phyloP scores from a whole-genome alignment of 805 yeast genomes.

The Lachancea thermotolerans region DNA sequence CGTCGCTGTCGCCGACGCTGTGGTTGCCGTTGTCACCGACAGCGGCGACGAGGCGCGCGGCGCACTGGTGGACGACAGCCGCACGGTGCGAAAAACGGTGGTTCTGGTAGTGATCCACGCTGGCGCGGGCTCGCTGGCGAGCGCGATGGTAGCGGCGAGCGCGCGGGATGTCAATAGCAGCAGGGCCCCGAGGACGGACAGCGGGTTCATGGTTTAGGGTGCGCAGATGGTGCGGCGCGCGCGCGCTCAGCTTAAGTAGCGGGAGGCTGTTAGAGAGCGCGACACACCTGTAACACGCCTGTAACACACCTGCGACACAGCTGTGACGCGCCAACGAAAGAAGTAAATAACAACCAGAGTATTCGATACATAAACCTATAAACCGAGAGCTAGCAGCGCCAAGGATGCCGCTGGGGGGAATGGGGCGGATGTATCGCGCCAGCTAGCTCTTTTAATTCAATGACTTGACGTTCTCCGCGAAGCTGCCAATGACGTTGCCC shows the following conservation, averaged over 20 bases:
- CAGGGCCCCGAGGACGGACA: too few species aligned
- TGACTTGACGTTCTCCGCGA: conserved; percentile 31
- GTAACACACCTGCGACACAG: too few species aligned
- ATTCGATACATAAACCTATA: too few species aligned
- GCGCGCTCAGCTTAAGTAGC: not conserved
- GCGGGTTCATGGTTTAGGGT: not conserved
- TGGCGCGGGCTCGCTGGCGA: not conserved
- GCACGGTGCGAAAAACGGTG: conserved; percentile 9
- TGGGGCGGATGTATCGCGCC: too few species aligned
- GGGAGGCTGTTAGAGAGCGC: not conserved
- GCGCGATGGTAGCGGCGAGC: not conserved
- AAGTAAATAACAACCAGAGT: too few species aligned
- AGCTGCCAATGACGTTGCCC: conserved; percentile 61
- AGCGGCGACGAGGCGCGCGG: not conserved
- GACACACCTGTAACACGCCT: too few species aligned
- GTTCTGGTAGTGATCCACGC: conserved; percentile 10
- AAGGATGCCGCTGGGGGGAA: too few species aligned
- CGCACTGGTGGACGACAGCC: conserved; percentile 8
- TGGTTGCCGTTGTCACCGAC: not conserved
- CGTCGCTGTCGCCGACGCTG: too few species aligned
- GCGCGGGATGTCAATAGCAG: too few species aligned
- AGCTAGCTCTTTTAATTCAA: conserved; percentile 2
- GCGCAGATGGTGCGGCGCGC: not conserved
- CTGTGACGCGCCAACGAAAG: too few species aligned
- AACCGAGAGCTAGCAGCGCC: too few species aligned